Evolutionary conservation across 2,329 filamentous ascomycete genomes (phyloP).

Genomic region (Coniochaeta hoffmannii): DNA sequence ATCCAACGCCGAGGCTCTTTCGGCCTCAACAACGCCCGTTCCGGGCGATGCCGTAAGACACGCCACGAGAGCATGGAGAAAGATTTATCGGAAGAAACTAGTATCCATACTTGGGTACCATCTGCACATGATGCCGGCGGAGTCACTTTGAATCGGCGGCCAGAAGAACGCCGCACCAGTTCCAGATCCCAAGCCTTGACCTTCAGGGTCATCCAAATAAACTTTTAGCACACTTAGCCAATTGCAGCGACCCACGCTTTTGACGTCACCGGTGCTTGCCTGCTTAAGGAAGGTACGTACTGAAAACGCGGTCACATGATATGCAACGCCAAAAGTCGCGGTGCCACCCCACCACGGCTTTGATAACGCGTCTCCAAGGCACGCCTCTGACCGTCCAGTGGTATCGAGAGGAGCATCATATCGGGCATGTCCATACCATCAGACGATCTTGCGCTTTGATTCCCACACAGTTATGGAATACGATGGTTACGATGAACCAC

Average conservation of each 20-base stretch:
- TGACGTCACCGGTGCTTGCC: no score
- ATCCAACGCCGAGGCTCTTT: constrained; percentile 28
- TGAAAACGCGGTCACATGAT: constrained; percentile 31
- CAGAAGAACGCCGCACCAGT: background rate
- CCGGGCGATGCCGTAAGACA: constrained; percentile 28
- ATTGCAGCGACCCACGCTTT: background rate
- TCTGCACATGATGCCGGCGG: background rate
- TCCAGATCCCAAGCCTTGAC: no score
- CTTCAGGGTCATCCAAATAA: background rate
- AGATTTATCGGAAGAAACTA: background rate
- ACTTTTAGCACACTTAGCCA: background rate
- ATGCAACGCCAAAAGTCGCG: constrained; percentile 7
- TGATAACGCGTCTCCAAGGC: constrained; percentile 28
- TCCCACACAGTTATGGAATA: constrained; percentile 26
- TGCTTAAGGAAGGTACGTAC: background rate
- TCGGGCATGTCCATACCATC: background rate
- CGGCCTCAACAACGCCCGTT: constrained; percentile 16
- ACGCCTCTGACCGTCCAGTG: no score
- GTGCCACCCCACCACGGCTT: no score
- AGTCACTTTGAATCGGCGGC: background rate
- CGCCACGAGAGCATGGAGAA: constrained; percentile 31
- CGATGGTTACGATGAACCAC: constrained; percentile 24
- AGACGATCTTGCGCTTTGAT: background rate
- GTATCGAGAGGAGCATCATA: no score
- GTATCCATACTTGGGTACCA: constrained; percentile 7